Evolutionary conservation across 1,284 basidiomycete species (phyloP).

Genomic region (Rhodofomes roseus): DNA sequence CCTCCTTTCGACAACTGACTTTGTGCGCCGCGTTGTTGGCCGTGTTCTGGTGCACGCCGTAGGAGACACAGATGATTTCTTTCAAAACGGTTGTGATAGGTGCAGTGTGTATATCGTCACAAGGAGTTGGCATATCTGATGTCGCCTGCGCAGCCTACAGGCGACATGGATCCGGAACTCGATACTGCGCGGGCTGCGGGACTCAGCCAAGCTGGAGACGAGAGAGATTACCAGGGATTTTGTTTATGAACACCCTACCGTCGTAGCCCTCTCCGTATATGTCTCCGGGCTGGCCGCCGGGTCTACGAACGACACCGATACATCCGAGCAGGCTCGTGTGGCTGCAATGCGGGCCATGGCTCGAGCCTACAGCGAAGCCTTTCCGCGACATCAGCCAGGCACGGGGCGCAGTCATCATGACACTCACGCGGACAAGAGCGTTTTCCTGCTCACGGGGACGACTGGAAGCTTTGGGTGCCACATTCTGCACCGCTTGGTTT

Average conservation of each 20-base stretch:
- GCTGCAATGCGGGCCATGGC: slow-evolving; percentile 25
- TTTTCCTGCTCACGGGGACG: slow-evolving; percentile 32
- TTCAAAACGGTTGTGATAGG: slow-evolving; percentile 40
- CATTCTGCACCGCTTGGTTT: slow-evolving; percentile 24
- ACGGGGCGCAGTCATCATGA: slow-evolving; percentile 12
- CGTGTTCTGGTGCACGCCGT: slow-evolving; percentile 21
- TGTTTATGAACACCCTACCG: slow-evolving; percentile 31
- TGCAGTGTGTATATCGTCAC: slow-evolving; percentile 2
- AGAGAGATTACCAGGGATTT: slow-evolving; percentile 22
- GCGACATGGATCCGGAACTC: slow-evolving; percentile 36
- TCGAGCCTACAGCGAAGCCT: slow-evolving; percentile 22
- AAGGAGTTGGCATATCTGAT: neutral
- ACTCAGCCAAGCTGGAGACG: slow-evolving; percentile 11
- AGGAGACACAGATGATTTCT: slow-evolving; percentile 33
- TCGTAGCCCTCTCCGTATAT: slow-evolving; percentile 22
- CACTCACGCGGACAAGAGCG: slow-evolving; percentile 9
- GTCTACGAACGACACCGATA: slow-evolving; percentile 12
- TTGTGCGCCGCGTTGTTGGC: slow-evolving; percentile 24
- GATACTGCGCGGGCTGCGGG: slow-evolving; percentile 27
- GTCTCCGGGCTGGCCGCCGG: slow-evolving; percentile 1
- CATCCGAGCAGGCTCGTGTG: too few species aligned
- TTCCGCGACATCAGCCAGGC: too few species aligned
- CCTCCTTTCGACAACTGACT: slow-evolving; percentile 13
- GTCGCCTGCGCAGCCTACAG: slow-evolving; percentile 25
- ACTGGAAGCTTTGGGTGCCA: slow-evolving; percentile 32